Conservation (phyloP, 2,329 filamentous ascomycete species). For the Penicillium thymicola region DNA sequence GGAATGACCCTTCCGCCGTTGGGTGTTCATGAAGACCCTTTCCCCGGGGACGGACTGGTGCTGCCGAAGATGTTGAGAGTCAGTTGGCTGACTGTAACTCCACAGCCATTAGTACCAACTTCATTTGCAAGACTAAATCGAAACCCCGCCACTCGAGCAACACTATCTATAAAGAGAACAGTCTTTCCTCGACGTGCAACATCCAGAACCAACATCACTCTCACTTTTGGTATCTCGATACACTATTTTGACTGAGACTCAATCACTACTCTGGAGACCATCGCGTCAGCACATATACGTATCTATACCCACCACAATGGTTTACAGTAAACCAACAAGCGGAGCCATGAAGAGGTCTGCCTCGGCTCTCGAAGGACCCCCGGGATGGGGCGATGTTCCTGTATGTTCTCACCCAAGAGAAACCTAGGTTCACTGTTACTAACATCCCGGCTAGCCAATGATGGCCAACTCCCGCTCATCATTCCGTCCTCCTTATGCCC, state of each 20-base stretch:
- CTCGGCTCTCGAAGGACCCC: slow-evolving; percentile 27
- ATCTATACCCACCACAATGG: slow-evolving; percentile 22
- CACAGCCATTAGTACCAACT: background rate
- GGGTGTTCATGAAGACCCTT: slow-evolving; percentile 2
- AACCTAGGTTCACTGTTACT: background rate
- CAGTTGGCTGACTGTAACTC: slow-evolving; percentile 7
- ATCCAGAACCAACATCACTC: background rate
- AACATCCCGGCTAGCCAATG: slow-evolving; percentile 24
- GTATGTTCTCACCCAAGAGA: slow-evolving; percentile 16
- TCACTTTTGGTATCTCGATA: background rate
- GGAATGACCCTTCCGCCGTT: slow-evolving; percentile 1
- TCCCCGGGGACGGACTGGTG: slow-evolving; percentile 1
- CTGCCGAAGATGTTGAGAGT: background rate
- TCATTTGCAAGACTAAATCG: background rate
- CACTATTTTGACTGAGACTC: background rate
- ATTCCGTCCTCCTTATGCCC: slow-evolving; percentile 30
- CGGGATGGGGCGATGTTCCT: slow-evolving; percentile 31
- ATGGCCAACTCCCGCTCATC: slow-evolving; percentile 24
- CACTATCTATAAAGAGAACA: slow-evolving; percentile 9
- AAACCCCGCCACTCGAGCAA: slow-evolving; percentile 1
- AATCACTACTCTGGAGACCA: background rate
- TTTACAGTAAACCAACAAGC: slow-evolving; percentile 26
- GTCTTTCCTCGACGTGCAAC: background rate
- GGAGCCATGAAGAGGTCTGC: slow-evolving; percentile 32
- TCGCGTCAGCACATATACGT: background rate